Percentiles rank a stretch among this genome's conserved stretches.
Evolutionary conservation across 202 grass and related monocot genomes (phyloP).

Genomic region (Panicum virgatum): DNA sequence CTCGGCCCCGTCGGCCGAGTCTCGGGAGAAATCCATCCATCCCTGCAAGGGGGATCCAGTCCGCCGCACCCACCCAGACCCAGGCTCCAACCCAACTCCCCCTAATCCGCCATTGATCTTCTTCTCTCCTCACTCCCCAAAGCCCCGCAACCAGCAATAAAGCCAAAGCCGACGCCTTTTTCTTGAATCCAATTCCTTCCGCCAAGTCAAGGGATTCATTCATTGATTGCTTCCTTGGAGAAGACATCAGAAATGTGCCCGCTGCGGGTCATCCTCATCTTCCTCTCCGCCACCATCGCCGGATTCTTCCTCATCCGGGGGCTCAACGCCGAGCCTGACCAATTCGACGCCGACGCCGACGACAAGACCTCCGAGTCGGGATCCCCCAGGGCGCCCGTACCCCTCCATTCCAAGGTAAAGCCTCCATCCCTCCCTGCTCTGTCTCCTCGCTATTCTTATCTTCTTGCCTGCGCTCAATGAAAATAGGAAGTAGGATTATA

Average conservation of each 20-base stretch:
- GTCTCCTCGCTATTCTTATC: neutral
- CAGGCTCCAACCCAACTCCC: neutral
- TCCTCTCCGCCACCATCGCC: conserved; percentile 90
- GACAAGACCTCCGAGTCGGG: conserved; percentile 15
- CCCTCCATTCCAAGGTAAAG: conserved; percentile 72
- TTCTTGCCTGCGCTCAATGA: neutral
- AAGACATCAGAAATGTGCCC: conserved; percentile 78
- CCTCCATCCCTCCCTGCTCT: neutral
- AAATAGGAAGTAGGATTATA: neutral
- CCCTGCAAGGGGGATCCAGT: too few species aligned
- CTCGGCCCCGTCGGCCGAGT: neutral
- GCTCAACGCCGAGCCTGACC: conserved; percentile 56
- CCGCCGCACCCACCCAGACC: neutral
- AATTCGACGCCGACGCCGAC: conserved; percentile 35
- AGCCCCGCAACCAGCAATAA: neutral
- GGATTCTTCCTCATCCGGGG: conserved; percentile 86
- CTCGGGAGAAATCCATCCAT: conserved; percentile 3
- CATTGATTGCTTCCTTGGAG: neutral
- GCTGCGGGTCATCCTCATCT: conserved; percentile 83
- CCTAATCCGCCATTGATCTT: neutral
- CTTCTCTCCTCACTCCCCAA: neutral
- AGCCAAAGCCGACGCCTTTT: conserved; percentile 10
- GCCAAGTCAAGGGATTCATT: neutral
- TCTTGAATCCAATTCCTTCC: neutral
- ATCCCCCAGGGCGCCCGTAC: conserved; percentile 44